phyloP scores from a whole-genome alignment of 129 eudicot genomes.

The Dittrichia graveolens region DNA sequence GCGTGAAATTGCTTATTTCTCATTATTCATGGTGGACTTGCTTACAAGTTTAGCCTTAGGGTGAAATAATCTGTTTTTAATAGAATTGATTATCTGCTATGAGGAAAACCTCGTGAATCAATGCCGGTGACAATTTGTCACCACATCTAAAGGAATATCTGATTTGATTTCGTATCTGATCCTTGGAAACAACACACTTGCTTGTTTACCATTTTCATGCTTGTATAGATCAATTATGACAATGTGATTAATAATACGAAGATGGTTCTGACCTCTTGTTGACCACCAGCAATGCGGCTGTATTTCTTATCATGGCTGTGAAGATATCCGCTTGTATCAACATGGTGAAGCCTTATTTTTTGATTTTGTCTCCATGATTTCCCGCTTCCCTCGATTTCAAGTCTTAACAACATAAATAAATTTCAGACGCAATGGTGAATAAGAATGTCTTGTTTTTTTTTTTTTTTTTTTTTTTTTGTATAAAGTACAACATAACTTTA shows the following conservation, averaged over 20 bases:
- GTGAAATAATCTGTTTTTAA: too few species aligned
- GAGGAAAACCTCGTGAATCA: not conserved
- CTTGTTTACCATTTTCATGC: not conserved
- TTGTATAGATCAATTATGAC: not conserved
- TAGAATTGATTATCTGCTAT: too few species aligned
- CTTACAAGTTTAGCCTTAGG: too few species aligned
- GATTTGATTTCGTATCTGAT: too few species aligned
- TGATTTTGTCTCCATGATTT: conserved; percentile 95
- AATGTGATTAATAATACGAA: not conserved
- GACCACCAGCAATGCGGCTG: conserved; percentile 93
- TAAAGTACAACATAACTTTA: not conserved
- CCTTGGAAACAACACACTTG: not conserved
- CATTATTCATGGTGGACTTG: too few species aligned
- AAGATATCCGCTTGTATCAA: conserved; percentile 87
- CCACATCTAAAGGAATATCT: not conserved
- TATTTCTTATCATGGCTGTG: conserved; percentile 98
- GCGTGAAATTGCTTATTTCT: too few species aligned
- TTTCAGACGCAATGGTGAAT: conserved; percentile 15
- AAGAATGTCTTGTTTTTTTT: not conserved
- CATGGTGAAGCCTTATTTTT: conserved; percentile 83
- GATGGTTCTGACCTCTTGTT: conserved; percentile 83
- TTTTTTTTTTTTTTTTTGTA: not conserved
- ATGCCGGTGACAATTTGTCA: not conserved
- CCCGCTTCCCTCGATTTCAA: conserved; percentile 94
- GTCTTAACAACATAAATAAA: conserved; percentile 43